Evolutionary conservation across 2,329 filamentous ascomycete genomes (phyloP).

Genomic region (Sclerotinia trifoliorum): DNA sequence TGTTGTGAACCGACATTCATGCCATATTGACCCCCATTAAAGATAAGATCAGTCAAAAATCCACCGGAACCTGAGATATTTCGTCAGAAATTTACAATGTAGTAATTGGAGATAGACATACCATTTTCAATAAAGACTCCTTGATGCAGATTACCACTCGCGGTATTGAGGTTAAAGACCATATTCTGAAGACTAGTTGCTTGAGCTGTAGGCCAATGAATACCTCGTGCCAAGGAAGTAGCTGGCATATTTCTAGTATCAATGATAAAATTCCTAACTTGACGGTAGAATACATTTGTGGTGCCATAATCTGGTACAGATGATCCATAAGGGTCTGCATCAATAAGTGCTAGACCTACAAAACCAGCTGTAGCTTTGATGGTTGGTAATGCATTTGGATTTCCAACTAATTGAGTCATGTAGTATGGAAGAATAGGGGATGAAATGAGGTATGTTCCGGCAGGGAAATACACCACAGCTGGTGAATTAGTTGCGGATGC

Average conservation of each 20-base stretch:
- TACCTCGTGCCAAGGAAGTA: slow-evolving; percentile 42
- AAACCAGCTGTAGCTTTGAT: slow-evolving; percentile 73
- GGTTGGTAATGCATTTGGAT: slow-evolving; percentile 54
- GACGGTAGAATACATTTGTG: slow-evolving; percentile 66
- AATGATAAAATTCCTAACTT: slow-evolving; percentile 63
- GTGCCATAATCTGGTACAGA: slow-evolving; percentile 72
- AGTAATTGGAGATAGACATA: slow-evolving; percentile 41
- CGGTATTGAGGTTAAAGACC: slow-evolving; percentile 54
- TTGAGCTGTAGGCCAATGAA: slow-evolving; percentile 55
- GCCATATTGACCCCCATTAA: slow-evolving; percentile 61
- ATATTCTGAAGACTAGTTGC: slow-evolving; percentile 62
- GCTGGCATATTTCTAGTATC: slow-evolving; percentile 48
- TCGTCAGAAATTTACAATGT: slow-evolving; percentile 49
- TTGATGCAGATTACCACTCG: slow-evolving; percentile 49
- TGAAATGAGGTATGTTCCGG: slow-evolving; percentile 35
- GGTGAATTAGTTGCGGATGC: slow-evolving; percentile 50
- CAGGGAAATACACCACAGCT: slow-evolving; percentile 34
- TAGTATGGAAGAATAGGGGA: slow-evolving; percentile 31
- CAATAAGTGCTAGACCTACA: slow-evolving; percentile 79
- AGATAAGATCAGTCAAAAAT: slow-evolving; percentile 58
- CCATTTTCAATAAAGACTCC: slow-evolving; percentile 51
- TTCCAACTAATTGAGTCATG: slow-evolving; percentile 35
- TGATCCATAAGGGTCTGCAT: slow-evolving; percentile 76
- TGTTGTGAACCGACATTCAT: slow-evolving; percentile 65
- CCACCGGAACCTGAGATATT: slow-evolving; percentile 49